Percentiles rank a stretch among this genome's conserved stretches.
phyloP scores from a whole-genome alignment of 2,329 filamentous ascomycete genomes.

The Hypoxylon sp. region DNA sequence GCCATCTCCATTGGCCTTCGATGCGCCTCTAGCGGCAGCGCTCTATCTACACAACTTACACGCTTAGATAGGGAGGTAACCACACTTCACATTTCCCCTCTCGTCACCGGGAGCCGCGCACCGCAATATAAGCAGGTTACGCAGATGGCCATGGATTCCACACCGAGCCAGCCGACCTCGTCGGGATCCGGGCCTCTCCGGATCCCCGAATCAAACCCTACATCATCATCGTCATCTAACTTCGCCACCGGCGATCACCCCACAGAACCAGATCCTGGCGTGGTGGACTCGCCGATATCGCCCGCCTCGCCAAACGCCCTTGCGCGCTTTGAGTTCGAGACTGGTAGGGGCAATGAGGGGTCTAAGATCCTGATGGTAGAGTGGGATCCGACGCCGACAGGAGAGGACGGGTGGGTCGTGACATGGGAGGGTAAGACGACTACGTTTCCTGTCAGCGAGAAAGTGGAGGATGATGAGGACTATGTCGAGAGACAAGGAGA shows the following conservation, averaged over 20 bases:
- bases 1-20: slow-evolving; percentile 42
- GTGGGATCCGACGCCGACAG: slow-evolving; percentile 70
- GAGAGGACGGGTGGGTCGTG: slow-evolving; percentile 73
- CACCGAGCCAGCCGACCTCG: slow-evolving; percentile 35
- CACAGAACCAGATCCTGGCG: slow-evolving; percentile 32
- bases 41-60: slow-evolving; percentile 33
- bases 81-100: slow-evolving; percentile 19
- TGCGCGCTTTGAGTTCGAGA: slow-evolving; percentile 89
- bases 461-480: slow-evolving; percentile 43
- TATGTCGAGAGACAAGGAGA: slow-evolving; percentile 37
- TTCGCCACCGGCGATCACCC: slow-evolving; percentile 27
- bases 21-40: slow-evolving; percentile 43
- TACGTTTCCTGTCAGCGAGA: slow-evolving; percentile 75
- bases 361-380: slow-evolving; percentile 96
- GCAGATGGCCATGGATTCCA: slow-evolving; percentile 35
- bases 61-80: slow-evolving; percentile 35
- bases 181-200: slow-evolving; percentile 40
- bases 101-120: slow-evolving; percentile 24
- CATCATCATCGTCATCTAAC: slow-evolving; percentile 14
- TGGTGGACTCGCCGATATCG: slow-evolving; percentile 59
- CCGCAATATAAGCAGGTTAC: slow-evolving; percentile 12
- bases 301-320: slow-evolving; percentile 67
- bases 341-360: slow-evolving; percentile 80
- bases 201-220: slow-evolving; percentile 37
- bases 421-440: slow-evolving; percentile 86